Base-by-base conservation (phyloP, 1,284 basidiomycete genomes). In the Ganoderma multipileum region DNA sequence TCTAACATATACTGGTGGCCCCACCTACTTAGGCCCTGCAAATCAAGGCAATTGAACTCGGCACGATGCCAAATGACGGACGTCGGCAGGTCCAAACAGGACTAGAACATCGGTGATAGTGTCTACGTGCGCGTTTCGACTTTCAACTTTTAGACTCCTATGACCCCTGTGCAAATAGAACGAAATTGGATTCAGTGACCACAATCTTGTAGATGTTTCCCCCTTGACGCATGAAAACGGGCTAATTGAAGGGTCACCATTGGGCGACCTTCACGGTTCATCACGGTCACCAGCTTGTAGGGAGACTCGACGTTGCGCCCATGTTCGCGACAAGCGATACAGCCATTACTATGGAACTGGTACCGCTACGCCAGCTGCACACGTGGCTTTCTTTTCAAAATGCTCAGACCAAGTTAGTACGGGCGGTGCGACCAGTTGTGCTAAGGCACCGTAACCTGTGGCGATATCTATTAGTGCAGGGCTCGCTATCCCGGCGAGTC, bases 1-100 rank as follows among this genome's bases (percentile, higher is more conserved):
- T 5, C 33, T 33, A 8, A 33, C 33, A 8, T 33, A n/a, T 1
- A 3, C 33, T 33, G 33, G 33, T 33, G 33, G 4, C 33, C 4
- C 33, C 33, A 33, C 33, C 33, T 33, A 33, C n/a, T 33, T 28
- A 68, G 67, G 67, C 67, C 12, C 54, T 68, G 3, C 67, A 68
- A 47, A 30, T 68, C 16, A 68, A 65, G 33, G 67, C 67, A 14
- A 68, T 68, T 14, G 63, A 68, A 52, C 62, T 65, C 6, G 63
- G 67, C 6, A 20, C 63, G 30, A 59, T 68, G 39, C 57, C 44
- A 38, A 63, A 68, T 50, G 20, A 65, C 9, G 67, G 67, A 3
- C 38, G 60, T 28, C 38, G 67, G 33, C 28, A 18, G 28, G 14
- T 30, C 6, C 33, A 28, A 55, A 54, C 5, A 16, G 14, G 12